A percentile compares a stretch with the other conserved stretches of the same genome.
Evolutionary conservation across 768 basidiomycete genomes (phyloP).

Genomic region (Naganishia onofrii): DNA sequence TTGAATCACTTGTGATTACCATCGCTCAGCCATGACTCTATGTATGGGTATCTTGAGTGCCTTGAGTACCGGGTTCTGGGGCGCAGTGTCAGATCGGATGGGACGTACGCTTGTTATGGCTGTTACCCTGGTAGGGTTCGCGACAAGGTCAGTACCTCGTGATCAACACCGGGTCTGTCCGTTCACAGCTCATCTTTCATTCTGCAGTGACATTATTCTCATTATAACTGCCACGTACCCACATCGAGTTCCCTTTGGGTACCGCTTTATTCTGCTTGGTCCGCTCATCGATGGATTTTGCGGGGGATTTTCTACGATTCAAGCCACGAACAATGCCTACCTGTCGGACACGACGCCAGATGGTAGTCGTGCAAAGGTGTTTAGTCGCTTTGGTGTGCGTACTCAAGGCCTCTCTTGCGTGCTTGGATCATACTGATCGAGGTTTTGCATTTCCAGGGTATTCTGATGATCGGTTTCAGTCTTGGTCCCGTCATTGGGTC

Average conservation of each 20-base stretch:
- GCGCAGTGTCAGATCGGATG: conserved; percentile 68
- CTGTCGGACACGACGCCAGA: conserved; percentile 51
- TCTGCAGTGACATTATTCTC: conserved; percentile 69
- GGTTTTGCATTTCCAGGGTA: conserved; percentile 56
- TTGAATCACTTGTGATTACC: not conserved
- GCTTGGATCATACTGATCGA: not conserved
- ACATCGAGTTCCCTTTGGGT: conserved; percentile 60
- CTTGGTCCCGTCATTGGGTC: conserved; percentile 72
- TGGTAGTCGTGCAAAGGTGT: conserved; percentile 44
- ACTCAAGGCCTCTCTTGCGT: not conserved
- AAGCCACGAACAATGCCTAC: conserved; percentile 62
- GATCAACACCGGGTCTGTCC: not conserved
- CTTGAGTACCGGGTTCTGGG: conserved; percentile 83
- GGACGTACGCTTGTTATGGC: conserved; percentile 75
- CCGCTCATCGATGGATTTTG: conserved; percentile 75
- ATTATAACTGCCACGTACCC: conserved; percentile 72
- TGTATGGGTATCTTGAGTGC: conserved; percentile 76
- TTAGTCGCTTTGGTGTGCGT: conserved; percentile 31
- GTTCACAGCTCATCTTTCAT: not conserved
- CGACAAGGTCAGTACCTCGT: conserved; percentile 64
- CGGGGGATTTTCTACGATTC: conserved; percentile 71
- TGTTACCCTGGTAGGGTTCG: conserved; percentile 65
- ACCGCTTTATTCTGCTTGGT: conserved; percentile 70
- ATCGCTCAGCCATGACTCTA: conserved; percentile 64
- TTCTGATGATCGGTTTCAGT: conserved; percentile 73